Percentiles rank a stretch among this genome's conserved stretches.
Conservation (phyloP, 1,284 basidiomycete genomes). For the Tilletia walkeri region DNA sequence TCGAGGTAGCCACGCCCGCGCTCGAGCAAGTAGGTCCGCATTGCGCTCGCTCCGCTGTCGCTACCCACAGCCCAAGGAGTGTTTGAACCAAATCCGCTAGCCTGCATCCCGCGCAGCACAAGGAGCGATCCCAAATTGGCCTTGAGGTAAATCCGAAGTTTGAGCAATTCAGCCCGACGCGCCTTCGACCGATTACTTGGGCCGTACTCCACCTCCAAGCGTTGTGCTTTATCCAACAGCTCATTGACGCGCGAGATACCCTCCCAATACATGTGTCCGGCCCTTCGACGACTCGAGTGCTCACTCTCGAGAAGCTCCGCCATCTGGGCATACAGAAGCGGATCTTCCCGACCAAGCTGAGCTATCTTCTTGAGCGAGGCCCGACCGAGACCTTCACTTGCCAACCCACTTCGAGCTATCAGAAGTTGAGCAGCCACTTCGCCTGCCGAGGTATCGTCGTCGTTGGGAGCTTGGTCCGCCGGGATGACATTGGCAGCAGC, state of each 20-base stretch:
- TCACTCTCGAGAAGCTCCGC: constrained; percentile 44
- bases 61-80: constrained; percentile 3
- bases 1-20: constrained; percentile 35
- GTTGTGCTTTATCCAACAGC: background rate
- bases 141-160: constrained; percentile 19
- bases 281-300: constrained; percentile 18
- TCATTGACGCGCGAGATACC: constrained; percentile 10
- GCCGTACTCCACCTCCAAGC: background rate
- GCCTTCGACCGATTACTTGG: background rate
- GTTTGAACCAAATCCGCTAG: background rate
- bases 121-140: constrained; percentile 25
- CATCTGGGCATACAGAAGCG: constrained; percentile 40
- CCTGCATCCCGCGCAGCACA: constrained; percentile 20
- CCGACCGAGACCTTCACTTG: constrained; percentile 4
- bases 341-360: constrained; percentile 24
- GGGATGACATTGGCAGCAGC: background rate
- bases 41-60: constrained; percentile 4
- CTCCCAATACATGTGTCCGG: constrained; percentile 16
- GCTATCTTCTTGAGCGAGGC: constrained; percentile 6
- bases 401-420: constrained; percentile 9
- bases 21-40: constrained; percentile 25
- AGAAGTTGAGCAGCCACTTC: constrained; percentile 6
- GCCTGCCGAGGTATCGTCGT: background rate
- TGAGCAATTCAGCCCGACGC: constrained; percentile 18
- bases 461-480: constrained; percentile 1